Evolutionary conservation across 2,329 filamentous ascomycete genomes (phyloP), one percentile per base, ranked within the genome.

Genomic region (Pseudodiploospora longispora): DNA sequence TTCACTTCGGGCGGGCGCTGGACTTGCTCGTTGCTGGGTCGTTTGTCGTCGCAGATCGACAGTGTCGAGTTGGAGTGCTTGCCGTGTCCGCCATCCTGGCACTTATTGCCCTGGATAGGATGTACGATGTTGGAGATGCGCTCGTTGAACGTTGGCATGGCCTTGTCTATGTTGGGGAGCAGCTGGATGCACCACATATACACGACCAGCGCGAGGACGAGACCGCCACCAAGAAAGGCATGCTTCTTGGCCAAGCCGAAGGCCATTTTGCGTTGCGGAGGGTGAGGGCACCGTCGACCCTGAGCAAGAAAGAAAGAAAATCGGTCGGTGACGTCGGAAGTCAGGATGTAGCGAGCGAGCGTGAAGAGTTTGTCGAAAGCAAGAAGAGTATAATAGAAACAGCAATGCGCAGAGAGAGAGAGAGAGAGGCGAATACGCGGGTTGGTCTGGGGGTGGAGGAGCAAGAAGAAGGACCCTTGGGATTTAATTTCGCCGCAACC

Each of bases 111-210:
- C 19, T 19, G 19, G 19, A 19, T 19, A 19, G 19, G 19, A 19
- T 19, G 19, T 19, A 19, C 19, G 19, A 19, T 19, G 32, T 34
- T 34, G 32, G 9, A 10, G 12, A 37, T 37, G 35, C 12, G 35
- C n/a, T 37, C 8, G 27, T 37, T 37, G 4, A 37, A 27, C 10
- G 35, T 8, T 8, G 35, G 35, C 10, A 37, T 38, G 34, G 12
- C 38, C 27, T 45, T 36, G 42, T 39, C 42, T 3, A 34, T 30
- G n/a, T 35, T n/a, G 28, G 42, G 42, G 6, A 45, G 30, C 6
- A 47, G 35, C 30, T 41, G 39, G 38, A 47, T 35, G 42, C 27
- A 32, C 46, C 46, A 47, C 38, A 47, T 42, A 19, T 47, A 47
- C 34, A 45, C 9, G 6, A 47, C 34, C 36, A 47, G 39, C 35